Percentiles rank a stretch among this genome's conserved stretches.
Conservation (phyloP, 441 rosid genomes). For the Gossypium trilobum region DNA sequence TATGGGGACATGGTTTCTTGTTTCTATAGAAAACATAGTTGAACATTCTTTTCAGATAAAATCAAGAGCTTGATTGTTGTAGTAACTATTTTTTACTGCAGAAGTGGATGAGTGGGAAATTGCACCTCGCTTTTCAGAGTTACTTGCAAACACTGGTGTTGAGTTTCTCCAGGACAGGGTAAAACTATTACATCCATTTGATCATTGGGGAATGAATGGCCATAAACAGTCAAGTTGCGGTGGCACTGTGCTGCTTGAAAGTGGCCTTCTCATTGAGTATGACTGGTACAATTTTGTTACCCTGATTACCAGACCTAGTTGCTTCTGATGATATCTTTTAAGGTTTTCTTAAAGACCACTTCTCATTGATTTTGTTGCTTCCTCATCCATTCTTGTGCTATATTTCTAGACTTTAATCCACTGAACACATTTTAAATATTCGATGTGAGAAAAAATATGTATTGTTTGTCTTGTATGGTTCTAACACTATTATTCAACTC, state of each 20-base stretch:
- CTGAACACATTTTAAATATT: not conserved
- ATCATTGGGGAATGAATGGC: conserved; percentile 47
- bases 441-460: not conserved
- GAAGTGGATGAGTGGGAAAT: conserved; percentile 96
- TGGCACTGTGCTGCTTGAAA: conserved; percentile 80
- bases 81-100: conserved; percentile 26
- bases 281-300: conserved; percentile 61
- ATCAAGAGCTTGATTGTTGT: not conserved
- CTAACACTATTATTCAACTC: not conserved
- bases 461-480: not conserved
- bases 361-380: not conserved
- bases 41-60: not conserved
- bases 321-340: not conserved
- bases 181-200: conserved; percentile 55
- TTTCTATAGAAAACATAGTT: conserved; percentile 5
- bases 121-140: conserved; percentile 87
- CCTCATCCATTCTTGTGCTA: not conserved
- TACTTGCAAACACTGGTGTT: conserved; percentile 62
- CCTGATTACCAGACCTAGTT: not conserved
- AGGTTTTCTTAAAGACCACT: not conserved
- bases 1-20: not conserved
- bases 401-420: not conserved
- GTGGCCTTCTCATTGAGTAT: conserved; percentile 67
- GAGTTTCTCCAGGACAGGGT: conserved; percentile 72
- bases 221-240: conserved; percentile 38